Evolutionary conservation across 2,329 filamentous ascomycete genomes (phyloP), one percentile per base, ranked within the genome.

Genomic region (Exophiala sp.): DNA sequence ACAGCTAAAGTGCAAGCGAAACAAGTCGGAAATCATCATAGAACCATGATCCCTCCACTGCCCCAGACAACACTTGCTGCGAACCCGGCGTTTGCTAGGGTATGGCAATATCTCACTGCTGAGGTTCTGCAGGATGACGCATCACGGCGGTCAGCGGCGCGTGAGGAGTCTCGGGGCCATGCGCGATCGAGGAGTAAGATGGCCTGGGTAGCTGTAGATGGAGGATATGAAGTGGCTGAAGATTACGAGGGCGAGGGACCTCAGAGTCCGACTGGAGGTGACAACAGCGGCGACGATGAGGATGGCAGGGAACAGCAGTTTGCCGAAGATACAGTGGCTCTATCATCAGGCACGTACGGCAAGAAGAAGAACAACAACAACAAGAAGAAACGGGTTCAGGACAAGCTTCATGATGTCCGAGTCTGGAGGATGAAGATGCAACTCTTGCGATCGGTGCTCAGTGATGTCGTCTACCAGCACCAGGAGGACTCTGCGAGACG

Each of bases 1-100:
- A n/a, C n/a, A n/a, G n/a, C n/a, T n/a, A n/a, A n/a, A n/a, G n/a
- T n/a, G n/a, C n/a, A n/a, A n/a, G n/a, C n/a, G n/a, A n/a, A n/a
- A n/a, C n/a, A n/a, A n/a, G n/a, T n/a, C n/a, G n/a, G n/a, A n/a
- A n/a, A n/a, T n/a, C n/a, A n/a, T n/a, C n/a, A n/a, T n/a, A n/a
- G n/a, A n/a, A n/a, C 16, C 14, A 73, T 73, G 71, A 66, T 73
- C 8, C 69, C 70, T 30, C 67, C 68, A 39, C 68, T 68, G 38
- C 65, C 71, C 34, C 65, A 65, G 3, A 58, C 61, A 19, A 65
- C 70, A 44, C 62, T 72, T 18, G 63, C 65, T 22, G 61, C 63
- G 5, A 72, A 73, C 45, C 68, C 69, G 6, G 63, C 67, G 43
- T 73, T 73, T 43, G 68, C 70, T 52, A 64, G 61, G 37, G 57